Conservation (phyloP, 768 basidiomycete genomes). For the Leccinum subtestaceum region DNA sequence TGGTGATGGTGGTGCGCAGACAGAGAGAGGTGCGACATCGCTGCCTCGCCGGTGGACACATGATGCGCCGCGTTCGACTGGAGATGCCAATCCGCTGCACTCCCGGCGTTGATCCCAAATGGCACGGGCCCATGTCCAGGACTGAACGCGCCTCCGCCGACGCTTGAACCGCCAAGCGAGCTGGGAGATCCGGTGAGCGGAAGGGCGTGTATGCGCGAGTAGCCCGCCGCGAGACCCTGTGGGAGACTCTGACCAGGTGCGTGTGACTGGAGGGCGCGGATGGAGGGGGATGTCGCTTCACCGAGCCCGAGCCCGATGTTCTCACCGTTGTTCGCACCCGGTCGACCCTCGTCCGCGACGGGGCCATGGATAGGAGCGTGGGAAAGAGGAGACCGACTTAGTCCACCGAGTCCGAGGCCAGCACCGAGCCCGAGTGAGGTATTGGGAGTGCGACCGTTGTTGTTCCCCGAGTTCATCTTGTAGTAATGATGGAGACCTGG, state of each 20-base stretch:
- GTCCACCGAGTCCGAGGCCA: conserved; percentile 22
- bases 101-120: conserved; percentile 30
- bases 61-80: conserved; percentile 24
- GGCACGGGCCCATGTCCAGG: conserved; percentile 32
- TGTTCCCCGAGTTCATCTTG: conserved; percentile 41
- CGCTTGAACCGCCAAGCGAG: conserved; percentile 6
- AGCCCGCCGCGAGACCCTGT: conserved; percentile 60
- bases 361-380: conserved; percentile 28
- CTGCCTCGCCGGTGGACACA: conserved; percentile 12
- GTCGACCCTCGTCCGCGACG: conserved; percentile 26
- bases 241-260: conserved; percentile 91
- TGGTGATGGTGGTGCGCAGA: conserved; percentile 29
- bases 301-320: conserved; percentile 23
- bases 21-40: conserved; percentile 23
- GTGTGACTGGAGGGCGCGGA: conserved; percentile 78
- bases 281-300: conserved; percentile 62
- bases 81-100: conserved; percentile 29
- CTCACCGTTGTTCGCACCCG: conserved; percentile 9
- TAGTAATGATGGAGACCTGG: conserved; percentile 70
- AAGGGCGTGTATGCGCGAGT: conserved; percentile 79
- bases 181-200: conserved; percentile 23
- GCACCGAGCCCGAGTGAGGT: conserved; percentile 21
- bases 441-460: conserved; percentile 27
- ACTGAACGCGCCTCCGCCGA: conserved; percentile 27
- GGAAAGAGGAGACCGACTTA: conserved; percentile 28